Percentiles rank a stretch among this genome's conserved stretches.
These are phyloP conservation scores for Amaranthus cruentus DNA, from an alignment of 148 eudicot species.

Conservation along the genomic window DNA sequence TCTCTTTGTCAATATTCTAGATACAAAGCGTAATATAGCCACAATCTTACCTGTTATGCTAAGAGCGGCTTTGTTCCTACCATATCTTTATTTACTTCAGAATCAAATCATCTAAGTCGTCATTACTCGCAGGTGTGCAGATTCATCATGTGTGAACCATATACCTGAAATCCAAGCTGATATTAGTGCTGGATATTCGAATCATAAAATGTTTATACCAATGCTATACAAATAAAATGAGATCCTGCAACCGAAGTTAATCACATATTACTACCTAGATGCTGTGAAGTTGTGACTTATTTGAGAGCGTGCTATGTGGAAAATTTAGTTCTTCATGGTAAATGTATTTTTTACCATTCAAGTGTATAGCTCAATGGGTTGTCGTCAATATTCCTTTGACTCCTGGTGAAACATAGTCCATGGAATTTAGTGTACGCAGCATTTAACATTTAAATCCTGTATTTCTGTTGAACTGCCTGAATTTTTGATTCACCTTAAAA, in stretches of 20 bases:
- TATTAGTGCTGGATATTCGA: background rate
- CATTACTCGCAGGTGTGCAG: background rate
- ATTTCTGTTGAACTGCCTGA: background rate
- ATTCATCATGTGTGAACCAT: background rate
- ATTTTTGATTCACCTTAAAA: background rate
- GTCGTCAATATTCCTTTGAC: background rate
- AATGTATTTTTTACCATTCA: background rate
- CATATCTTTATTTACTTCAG: background rate
- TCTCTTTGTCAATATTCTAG: slow-evolving; percentile 7
- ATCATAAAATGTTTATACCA: background rate
- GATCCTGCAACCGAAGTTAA: background rate
- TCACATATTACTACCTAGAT: background rate
- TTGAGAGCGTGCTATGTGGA: background rate
- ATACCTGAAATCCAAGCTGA: slow-evolving; percentile 9
- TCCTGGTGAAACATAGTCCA: background rate
- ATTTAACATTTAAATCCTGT: background rate
- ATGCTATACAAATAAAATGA: background rate
- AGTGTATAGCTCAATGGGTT: background rate
- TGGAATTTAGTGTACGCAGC: no score
- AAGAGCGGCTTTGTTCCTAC: background rate
- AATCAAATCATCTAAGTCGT: background rate
- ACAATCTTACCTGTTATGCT: slow-evolving; percentile 18
- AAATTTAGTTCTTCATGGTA: background rate
- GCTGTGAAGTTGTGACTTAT: background rate
- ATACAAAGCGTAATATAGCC: slow-evolving; percentile 11